phyloP scores from a whole-genome alignment of 768 basidiomycete species.

The Phylloporus scabripes region DNA sequence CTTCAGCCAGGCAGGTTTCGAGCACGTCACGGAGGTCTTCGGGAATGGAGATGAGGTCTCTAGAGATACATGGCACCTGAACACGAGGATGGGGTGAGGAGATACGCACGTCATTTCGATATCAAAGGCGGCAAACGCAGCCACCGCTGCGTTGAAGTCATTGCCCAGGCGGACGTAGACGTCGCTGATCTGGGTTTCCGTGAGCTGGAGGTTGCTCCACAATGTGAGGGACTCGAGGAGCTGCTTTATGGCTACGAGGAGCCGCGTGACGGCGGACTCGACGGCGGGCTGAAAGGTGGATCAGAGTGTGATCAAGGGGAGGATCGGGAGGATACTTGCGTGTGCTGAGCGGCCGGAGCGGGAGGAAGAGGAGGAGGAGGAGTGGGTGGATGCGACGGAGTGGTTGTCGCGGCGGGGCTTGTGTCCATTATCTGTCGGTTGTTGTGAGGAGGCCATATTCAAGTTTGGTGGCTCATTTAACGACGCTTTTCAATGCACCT shows the following conservation, averaged over 20 bases:
- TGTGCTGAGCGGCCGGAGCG: slow-evolving; percentile 21
- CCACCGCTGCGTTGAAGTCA: slow-evolving; percentile 92
- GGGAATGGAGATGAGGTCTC: slow-evolving; percentile 84
- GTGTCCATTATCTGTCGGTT: slow-evolving; percentile 31
- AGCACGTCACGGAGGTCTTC: slow-evolving; percentile 84
- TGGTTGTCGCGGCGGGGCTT: slow-evolving; percentile 49
- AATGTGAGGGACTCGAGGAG: slow-evolving; percentile 84
- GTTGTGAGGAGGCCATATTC: slow-evolving; percentile 24
- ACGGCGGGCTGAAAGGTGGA: slow-evolving; percentile 55
- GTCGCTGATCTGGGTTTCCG: slow-evolving; percentile 85
- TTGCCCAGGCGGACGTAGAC: slow-evolving; percentile 96
- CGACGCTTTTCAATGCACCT: not conserved
- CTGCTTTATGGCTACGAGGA: slow-evolving; percentile 91
- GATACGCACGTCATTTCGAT: slow-evolving; percentile 85
- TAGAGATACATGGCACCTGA: slow-evolving; percentile 30
- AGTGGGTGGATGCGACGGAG: slow-evolving; percentile 45
- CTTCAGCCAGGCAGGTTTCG: slow-evolving; percentile 88
- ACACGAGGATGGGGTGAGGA: slow-evolving; percentile 15
- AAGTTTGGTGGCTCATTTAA: slow-evolving; percentile 10
- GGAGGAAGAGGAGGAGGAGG: slow-evolving; percentile 27
- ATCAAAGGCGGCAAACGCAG: slow-evolving; percentile 77
- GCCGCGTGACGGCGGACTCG: slow-evolving; percentile 86
- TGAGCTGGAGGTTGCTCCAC: slow-evolving; percentile 72
- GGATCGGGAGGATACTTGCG: slow-evolving; percentile 16
- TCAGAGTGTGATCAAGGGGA: slow-evolving; percentile 3